phyloP scores from a whole-genome alignment of 2,329 filamentous ascomycete species.

The Claviceps africana region DNA sequence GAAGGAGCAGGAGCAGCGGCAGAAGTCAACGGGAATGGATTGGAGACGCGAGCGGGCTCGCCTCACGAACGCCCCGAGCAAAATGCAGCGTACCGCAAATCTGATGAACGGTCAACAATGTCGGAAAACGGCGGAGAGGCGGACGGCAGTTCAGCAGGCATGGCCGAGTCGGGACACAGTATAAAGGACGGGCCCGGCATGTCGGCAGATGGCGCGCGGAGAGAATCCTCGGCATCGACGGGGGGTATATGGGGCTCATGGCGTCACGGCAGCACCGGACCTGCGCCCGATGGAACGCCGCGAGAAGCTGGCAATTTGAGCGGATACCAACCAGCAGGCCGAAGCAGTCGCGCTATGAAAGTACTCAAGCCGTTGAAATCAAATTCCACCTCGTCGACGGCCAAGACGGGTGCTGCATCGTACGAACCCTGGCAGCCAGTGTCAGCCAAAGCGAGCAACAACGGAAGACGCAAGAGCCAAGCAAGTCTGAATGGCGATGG shows the following conservation, averaged over 20 bases:
- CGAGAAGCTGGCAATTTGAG: conserved; percentile 42
- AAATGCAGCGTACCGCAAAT: conserved; percentile 21
- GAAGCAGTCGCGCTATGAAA: conserved; percentile 65
- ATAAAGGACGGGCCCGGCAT: conserved; percentile 16
- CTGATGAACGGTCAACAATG: conserved; percentile 19
- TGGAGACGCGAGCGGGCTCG: conserved; percentile 18
- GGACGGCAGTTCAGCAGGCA: conserved; percentile 20
- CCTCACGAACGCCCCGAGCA: conserved; percentile 22
- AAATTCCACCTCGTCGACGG: conserved; percentile 33
- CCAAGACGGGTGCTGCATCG: conserved; percentile 28
- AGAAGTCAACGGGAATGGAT: conserved; percentile 11
- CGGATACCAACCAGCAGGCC: conserved; percentile 55
- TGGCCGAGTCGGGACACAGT: conserved; percentile 10
- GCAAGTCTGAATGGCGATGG: conserved; percentile 19
- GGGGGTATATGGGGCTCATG: conserved; percentile 58
- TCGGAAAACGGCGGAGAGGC: conserved; percentile 32
- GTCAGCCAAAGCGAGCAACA: conserved; percentile 29
- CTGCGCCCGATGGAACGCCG: conserved; percentile 36
- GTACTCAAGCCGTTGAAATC: conserved; percentile 69
- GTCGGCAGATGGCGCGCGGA: conserved; percentile 19
- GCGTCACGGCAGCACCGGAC: conserved; percentile 42
- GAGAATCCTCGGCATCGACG: conserved; percentile 34
- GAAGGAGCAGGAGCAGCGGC: conserved; percentile 6
- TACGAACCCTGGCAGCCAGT: conserved; percentile 33
- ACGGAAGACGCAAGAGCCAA: conserved; percentile 42